A percentile compares a stretch with the other conserved stretches of the same genome.
These are phyloP conservation scores for Cladosporium sp. DNA, from an alignment of 2,329 filamentous ascomycete genomes.

Conservation along the genomic window DNA sequence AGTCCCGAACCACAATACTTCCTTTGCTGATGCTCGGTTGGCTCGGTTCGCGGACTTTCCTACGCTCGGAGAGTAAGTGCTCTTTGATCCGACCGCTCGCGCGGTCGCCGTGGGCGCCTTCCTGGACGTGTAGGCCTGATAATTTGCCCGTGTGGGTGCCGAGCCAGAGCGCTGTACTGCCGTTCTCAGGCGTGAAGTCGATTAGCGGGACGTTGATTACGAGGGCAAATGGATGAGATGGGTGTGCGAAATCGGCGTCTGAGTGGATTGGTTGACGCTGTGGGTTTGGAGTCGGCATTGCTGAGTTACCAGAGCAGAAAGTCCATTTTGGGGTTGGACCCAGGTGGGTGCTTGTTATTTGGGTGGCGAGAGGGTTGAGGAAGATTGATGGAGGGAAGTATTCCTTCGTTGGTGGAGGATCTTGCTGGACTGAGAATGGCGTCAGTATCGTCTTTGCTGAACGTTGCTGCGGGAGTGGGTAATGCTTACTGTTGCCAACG, in stretches of 20 bases:
- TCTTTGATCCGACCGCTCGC: constrained; percentile 54
- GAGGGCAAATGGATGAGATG: constrained; percentile 55
- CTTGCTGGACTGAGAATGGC: neutral
- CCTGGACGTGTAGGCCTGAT: constrained; percentile 43
- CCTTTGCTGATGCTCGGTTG: constrained; percentile 58
- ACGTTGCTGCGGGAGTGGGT: neutral
- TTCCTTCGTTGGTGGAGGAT: neutral
- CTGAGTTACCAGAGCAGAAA: constrained; percentile 60
- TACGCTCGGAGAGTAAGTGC: constrained; percentile 43
- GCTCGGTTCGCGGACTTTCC: constrained; percentile 43
- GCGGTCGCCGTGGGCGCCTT: constrained; percentile 54
- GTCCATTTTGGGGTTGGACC: constrained; percentile 58
- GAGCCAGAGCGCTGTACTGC: constrained; percentile 60
- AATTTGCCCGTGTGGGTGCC: constrained; percentile 49
- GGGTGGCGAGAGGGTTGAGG: constrained; percentile 56
- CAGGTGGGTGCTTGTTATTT: constrained; percentile 57
- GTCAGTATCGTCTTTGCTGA: neutral
- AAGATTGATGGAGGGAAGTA: constrained; percentile 54
- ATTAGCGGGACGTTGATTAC: constrained; percentile 58
- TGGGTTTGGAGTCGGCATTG: constrained; percentile 45
- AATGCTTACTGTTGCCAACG: constrained; percentile 39
- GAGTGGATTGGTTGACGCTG: constrained; percentile 58
- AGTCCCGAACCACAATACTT: constrained; percentile 51
- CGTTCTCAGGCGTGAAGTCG: constrained; percentile 54
- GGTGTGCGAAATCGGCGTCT: constrained; percentile 61